These are phyloP conservation scores for Russula vinacea DNA, from an alignment of 768 basidiomycete genomes.

Conservation along the genomic window DNA sequence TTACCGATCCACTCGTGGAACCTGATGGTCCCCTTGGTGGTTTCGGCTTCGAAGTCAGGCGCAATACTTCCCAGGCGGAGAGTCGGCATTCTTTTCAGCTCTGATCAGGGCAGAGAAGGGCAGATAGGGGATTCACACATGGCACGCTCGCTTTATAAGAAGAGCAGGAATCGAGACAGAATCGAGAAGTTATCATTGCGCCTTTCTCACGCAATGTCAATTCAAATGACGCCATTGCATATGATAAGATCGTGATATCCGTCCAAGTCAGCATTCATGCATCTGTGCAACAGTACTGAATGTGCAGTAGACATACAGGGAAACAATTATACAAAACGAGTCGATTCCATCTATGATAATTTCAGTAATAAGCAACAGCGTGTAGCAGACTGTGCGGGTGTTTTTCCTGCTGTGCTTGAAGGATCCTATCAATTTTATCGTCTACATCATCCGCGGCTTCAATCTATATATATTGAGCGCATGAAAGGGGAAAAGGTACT, in stretches of 20 bases:
- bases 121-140: background rate
- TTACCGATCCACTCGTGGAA: conserved; percentile 92
- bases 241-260: background rate
- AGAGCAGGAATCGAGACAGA: background rate
- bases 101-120: background rate
- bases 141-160: conserved; percentile 6
- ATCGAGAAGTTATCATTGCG: conserved; percentile 45
- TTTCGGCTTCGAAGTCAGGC: conserved; percentile 89
- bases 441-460: conserved; percentile 85
- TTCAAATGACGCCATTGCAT: conserved; percentile 18
- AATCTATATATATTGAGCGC: conserved; percentile 52
- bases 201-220: conserved; percentile 55
- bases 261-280: background rate
- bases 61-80: conserved; percentile 85
- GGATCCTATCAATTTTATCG: conserved; percentile 82
- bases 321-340: background rate
- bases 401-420: conserved; percentile 80
- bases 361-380: conserved; percentile 85
- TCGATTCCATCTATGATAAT: background rate
- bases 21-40: conserved; percentile 80
- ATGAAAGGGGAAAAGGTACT: conserved; percentile 9
- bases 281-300: background rate
- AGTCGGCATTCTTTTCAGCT: conserved; percentile 36
- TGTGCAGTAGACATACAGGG: background rate
- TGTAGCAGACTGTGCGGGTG: conserved; percentile 93